phyloP scores from a whole-genome alignment of 2,329 filamentous ascomycete species.

The Neurospora sp. region DNA sequence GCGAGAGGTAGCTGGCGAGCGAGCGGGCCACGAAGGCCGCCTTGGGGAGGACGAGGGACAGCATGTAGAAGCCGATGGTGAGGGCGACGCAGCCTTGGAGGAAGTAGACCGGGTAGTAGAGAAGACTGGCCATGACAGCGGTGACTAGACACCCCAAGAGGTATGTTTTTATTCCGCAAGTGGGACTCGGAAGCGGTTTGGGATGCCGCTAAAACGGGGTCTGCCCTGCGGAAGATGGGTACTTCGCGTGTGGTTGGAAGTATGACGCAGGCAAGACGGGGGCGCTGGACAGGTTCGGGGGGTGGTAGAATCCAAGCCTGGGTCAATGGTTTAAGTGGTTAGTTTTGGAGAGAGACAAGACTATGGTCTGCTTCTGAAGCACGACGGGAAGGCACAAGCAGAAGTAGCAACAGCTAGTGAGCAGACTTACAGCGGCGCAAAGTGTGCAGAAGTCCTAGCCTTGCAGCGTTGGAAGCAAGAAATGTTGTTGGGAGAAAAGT shows the following conservation, averaged over 20 bases:
- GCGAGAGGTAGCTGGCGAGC: constrained; percentile 54
- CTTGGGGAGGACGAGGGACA: constrained; percentile 48
- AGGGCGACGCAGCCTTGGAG: constrained; percentile 41
- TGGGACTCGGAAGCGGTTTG: not conserved
- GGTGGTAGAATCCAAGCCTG: not conserved
- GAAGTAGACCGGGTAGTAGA: constrained; percentile 35
- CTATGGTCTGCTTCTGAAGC: not conserved
- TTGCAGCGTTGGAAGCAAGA: not conserved
- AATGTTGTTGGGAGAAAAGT: not conserved
- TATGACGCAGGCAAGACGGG: not conserved
- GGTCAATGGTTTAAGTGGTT: not conserved
- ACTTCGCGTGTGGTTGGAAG: not conserved
- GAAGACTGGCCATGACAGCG: constrained; percentile 27
- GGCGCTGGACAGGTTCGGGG: not conserved
- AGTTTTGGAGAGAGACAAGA: not conserved
- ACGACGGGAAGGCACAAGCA: not conserved
- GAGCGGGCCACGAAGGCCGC: constrained; percentile 61
- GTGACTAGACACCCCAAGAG: not conserved
- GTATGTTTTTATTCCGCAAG: not conserved
- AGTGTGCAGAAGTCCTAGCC: not conserved
- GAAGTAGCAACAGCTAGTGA: not conserved
- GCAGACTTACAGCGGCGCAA: not conserved
- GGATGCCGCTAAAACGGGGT: not conserved
- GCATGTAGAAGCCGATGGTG: constrained; percentile 48
- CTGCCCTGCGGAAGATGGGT: not conserved